These are phyloP conservation scores for Domatiomyces globalis DNA, from an alignment of 2,329 filamentous ascomycete genomes.

Conservation along the genomic window DNA sequence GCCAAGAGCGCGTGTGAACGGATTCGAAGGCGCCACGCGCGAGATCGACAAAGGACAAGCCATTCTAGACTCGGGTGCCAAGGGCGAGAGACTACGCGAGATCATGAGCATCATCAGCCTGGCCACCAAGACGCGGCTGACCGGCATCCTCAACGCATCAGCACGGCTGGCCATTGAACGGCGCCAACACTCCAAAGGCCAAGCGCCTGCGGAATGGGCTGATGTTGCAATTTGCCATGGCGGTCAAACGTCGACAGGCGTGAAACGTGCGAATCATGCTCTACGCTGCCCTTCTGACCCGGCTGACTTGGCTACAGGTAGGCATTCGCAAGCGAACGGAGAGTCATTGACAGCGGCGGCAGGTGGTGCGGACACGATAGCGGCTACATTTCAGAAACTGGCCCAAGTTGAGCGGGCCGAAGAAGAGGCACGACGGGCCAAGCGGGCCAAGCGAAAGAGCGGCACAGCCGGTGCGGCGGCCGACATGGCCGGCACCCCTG, in stretches of 20 bases:
- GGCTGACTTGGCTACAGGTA: slow-evolving; percentile 19
- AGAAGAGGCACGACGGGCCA: slow-evolving; percentile 58
- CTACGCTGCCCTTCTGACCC: not conserved
- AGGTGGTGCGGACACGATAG: slow-evolving; percentile 2
- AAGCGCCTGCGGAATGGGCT: slow-evolving; percentile 61
- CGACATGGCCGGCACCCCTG: slow-evolving; percentile 44
- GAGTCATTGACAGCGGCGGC: slow-evolving; percentile 20
- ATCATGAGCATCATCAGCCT: slow-evolving; percentile 72
- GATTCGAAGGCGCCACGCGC: slow-evolving; percentile 48
- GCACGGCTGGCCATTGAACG: slow-evolving; percentile 55
- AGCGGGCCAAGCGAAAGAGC: slow-evolving; percentile 49
- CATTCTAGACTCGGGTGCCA: slow-evolving; percentile 50
- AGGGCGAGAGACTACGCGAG: slow-evolving; percentile 55
- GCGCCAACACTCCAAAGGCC: slow-evolving; percentile 64
- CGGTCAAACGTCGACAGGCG: slow-evolving; percentile 25
- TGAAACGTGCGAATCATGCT: slow-evolving; percentile 19
- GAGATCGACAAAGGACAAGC: slow-evolving; percentile 53
- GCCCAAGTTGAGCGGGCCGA: slow-evolving; percentile 49
- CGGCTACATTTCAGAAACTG: slow-evolving; percentile 25
- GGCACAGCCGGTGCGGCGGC: slow-evolving; percentile 38
- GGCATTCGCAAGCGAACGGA: slow-evolving; percentile 27
- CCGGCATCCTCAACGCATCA: slow-evolving; percentile 64
- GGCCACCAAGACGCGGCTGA: slow-evolving; percentile 64
- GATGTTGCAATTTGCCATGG: slow-evolving; percentile 49
- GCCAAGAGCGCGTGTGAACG: slow-evolving; percentile 36